phyloP scores from a whole-genome alignment of 2,329 filamentous ascomycete genomes.

The Fusarium camptoceras region DNA sequence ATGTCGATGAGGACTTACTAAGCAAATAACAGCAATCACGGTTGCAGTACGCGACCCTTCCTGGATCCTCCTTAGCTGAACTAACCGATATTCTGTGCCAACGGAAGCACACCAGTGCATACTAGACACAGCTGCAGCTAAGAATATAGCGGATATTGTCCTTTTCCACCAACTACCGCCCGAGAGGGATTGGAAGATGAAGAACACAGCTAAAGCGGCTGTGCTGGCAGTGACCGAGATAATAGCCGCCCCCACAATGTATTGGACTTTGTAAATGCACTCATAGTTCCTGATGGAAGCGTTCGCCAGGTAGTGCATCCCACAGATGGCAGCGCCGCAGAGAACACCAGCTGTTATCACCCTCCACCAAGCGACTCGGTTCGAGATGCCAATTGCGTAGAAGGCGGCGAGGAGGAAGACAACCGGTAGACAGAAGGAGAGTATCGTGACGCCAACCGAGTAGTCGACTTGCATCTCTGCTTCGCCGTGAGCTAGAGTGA shows the following conservation, averaged over 20 bases:
- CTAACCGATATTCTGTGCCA: slow-evolving; percentile 75
- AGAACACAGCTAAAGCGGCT: slow-evolving; percentile 79
- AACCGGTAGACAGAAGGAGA: slow-evolving; percentile 55
- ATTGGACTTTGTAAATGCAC: slow-evolving; percentile 68
- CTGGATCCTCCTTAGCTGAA: slow-evolving; percentile 50
- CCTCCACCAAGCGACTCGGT: slow-evolving; percentile 67
- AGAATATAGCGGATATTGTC: slow-evolving; percentile 71
- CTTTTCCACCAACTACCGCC: slow-evolving; percentile 83
- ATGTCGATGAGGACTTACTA: slow-evolving; percentile 61
- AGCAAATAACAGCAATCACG: slow-evolving; percentile 78
- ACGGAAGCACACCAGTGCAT: slow-evolving; percentile 88
- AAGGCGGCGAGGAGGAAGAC: slow-evolving; percentile 81
- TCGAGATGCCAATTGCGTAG: slow-evolving; percentile 71
- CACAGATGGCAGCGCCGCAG: slow-evolving; percentile 79
- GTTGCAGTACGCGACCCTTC: slow-evolving; percentile 68
- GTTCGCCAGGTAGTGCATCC: slow-evolving; percentile 90
- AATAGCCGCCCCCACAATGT: slow-evolving; percentile 74
- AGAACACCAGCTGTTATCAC: slow-evolving; percentile 73
- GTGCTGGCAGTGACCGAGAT: slow-evolving; percentile 80
- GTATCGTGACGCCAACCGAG: slow-evolving; percentile 5
- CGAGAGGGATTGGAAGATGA: slow-evolving; percentile 80
- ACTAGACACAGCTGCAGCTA: slow-evolving; percentile 82
- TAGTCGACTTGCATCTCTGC: slow-evolving; percentile 15
- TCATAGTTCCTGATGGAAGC: slow-evolving; percentile 83
- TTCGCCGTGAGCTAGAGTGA: background rate